Evolutionary conservation across 2,329 filamentous ascomycete species (phyloP), one percentile per base, ranked within the genome.

Genomic region (Cercospora nicotianae): DNA sequence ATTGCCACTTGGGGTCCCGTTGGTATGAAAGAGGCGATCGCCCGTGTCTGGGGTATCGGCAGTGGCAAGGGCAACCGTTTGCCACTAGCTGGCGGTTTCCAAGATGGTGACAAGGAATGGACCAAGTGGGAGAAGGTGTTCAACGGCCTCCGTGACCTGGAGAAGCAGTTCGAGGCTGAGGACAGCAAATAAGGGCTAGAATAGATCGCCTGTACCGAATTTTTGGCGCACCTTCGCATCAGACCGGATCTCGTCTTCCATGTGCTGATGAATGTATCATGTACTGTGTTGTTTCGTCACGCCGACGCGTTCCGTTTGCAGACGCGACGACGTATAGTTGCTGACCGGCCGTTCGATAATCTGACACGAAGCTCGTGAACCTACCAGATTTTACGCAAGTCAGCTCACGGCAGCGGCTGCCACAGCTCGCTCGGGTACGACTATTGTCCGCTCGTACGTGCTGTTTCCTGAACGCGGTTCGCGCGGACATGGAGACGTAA

Each of bases 21-120:
- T 0, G 89, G 88, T 1, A 89, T 90, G 75, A 90, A 89, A 77
- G 88, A 91, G 78, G 87, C 85, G 0, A 81, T 87, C 5, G 84
- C 84, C 67, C 80, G 87, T 51, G 79, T 89, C n/a, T 82, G 87
- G 68, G 84, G 85, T 0, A 81, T 89, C 65, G 88, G 88, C 1
- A 86, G 87, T 63, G 77, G 80, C 65, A 87, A 88, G 67, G 87
- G 87, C 12, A 87, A 85, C 6, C 81, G 88, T 65, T 74, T 90
- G 70, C 88, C 88, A 2, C 79, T 90, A 42, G 78, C 80, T 42
- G 87, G 87, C 1, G 87, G 86, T 0, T 82, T 90, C 65, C 84
- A 85, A 0, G 85, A 85, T 0, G 86, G 84, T 20, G 86, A 86
- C 55, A 80, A 76, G 5, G 85, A 88, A 75, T 89, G 87, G 87